Percentiles rank a stretch among this genome's conserved stretches.
Evolutionary conservation across 495 filamentous ascomycete species (phyloP).

Genomic region (Talaromyces nanjingensis): DNA sequence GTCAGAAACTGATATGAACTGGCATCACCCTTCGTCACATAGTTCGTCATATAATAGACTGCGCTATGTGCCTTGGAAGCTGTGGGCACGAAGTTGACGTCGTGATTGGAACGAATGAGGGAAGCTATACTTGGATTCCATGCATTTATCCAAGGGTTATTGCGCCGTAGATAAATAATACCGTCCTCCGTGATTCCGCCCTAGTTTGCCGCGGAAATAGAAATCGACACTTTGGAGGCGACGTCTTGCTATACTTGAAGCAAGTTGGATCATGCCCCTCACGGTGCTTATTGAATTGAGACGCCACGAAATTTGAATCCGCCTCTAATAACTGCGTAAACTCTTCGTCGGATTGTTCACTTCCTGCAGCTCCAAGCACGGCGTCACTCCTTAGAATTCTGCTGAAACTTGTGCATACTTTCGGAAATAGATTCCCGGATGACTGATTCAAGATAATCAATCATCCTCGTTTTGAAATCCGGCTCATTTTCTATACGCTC

Average conservation of each 20-base stretch:
- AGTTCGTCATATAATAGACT: slow-evolving; percentile 19
- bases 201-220: too few species aligned
- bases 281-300: too few species aligned
- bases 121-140: slow-evolving; percentile 7
- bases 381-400: neutral
- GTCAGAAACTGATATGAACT: slow-evolving; percentile 4
- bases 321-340: too few species aligned
- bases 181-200: too few species aligned
- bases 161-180: too few species aligned
- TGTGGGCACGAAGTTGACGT: slow-evolving; percentile 16
- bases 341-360: too few species aligned
- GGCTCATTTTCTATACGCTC: slow-evolving; percentile 4
- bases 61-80: slow-evolving; percentile 11
- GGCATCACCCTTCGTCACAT: slow-evolving; percentile 15
- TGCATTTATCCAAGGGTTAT: too few species aligned
- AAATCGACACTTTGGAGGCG: too few species aligned
- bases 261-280: too few species aligned
- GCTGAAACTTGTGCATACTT: slow-evolving; percentile 3
- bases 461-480: slow-evolving; percentile 10
- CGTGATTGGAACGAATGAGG: slow-evolving; percentile 17
- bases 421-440: too few species aligned
- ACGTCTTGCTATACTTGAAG: too few species aligned
- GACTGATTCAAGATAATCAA: slow-evolving; percentile 9
- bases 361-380: neutral
- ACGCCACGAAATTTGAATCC: too few species aligned